Evolutionary conservation across 2,329 filamentous ascomycete species (phyloP).

Genomic region (Ophiostoma ips): DNA sequence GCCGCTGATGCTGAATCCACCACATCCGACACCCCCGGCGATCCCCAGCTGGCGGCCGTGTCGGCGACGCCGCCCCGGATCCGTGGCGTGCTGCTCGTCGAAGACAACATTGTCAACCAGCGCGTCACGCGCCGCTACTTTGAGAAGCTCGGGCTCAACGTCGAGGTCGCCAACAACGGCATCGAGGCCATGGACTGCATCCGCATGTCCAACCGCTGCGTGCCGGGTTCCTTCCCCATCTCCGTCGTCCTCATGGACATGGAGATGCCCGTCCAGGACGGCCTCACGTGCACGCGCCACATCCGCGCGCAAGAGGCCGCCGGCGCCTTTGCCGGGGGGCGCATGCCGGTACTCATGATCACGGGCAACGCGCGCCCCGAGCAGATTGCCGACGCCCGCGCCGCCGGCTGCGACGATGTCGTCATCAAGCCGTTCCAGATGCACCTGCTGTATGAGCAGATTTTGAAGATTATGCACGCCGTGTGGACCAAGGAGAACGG

Average conservation of each 20-base stretch:
- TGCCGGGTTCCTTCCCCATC: slow-evolving; percentile 24
- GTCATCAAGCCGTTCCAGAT: slow-evolving; percentile 61
- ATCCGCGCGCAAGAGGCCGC: slow-evolving; percentile 48
- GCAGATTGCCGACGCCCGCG: slow-evolving; percentile 38
- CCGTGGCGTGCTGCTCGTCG: slow-evolving; percentile 38
- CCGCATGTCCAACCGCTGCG: slow-evolving; percentile 17
- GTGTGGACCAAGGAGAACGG: slow-evolving; percentile 9
- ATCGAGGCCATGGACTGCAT: slow-evolving; percentile 39
- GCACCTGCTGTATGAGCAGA: slow-evolving; percentile 45
- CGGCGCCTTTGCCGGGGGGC: slow-evolving; percentile 35
- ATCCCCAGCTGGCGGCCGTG: slow-evolving; percentile 2
- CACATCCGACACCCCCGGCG: background rate
- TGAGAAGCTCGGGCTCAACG: slow-evolving; percentile 33
- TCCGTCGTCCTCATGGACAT: slow-evolving; percentile 62
- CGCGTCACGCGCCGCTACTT: slow-evolving; percentile 39
- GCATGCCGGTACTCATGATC: slow-evolving; percentile 50
- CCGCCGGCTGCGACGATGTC: slow-evolving; percentile 46
- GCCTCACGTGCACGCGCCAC: slow-evolving; percentile 48
- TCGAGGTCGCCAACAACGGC: slow-evolving; percentile 43
- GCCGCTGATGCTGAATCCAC: background rate
- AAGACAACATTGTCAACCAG: slow-evolving; percentile 49
- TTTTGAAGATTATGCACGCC: slow-evolving; percentile 32
- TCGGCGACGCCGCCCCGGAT: slow-evolving; percentile 16
- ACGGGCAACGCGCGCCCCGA: slow-evolving; percentile 54
- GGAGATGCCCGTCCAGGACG: slow-evolving; percentile 64